Percentiles rank a stretch among this genome's conserved stretches.
These are phyloP conservation scores for Penicillium sp. DNA, from an alignment of 2,329 filamentous ascomycete genomes.

Conservation along the genomic window DNA sequence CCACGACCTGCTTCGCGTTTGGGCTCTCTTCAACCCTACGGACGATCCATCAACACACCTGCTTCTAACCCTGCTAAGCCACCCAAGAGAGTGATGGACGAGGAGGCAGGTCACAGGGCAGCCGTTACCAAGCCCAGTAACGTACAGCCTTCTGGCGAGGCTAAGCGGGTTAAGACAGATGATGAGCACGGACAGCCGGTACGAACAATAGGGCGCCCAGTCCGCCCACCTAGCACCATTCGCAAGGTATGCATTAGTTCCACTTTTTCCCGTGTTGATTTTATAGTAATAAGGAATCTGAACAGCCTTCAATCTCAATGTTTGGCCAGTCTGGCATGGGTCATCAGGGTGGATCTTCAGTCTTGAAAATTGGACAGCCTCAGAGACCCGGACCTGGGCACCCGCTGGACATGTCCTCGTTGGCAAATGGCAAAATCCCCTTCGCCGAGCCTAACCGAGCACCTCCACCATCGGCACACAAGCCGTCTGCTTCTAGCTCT, in stretches of 20 bases:
- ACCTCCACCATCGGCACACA: slow-evolving; percentile 51
- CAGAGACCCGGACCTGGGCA: slow-evolving; percentile 57
- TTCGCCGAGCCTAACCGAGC: slow-evolving; percentile 72
- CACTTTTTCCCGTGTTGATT: background rate
- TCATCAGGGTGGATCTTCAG: slow-evolving; percentile 31
- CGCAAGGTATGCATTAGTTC: slow-evolving; percentile 59
- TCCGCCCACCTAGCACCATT: slow-evolving; percentile 70
- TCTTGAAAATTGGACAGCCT: slow-evolving; percentile 52
- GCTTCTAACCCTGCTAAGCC: slow-evolving; percentile 68
- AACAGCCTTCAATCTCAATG: slow-evolving; percentile 46
- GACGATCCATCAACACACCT: slow-evolving; percentile 62
- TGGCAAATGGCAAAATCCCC: slow-evolving; percentile 83
- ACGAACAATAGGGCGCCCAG: slow-evolving; percentile 76
- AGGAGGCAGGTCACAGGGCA: slow-evolving; percentile 52
- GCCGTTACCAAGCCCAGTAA: slow-evolving; percentile 39
- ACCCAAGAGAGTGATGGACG: slow-evolving; percentile 71
- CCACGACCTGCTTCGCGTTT: slow-evolving; percentile 52
- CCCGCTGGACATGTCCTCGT: slow-evolving; percentile 80
- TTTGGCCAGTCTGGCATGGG: slow-evolving; percentile 39
- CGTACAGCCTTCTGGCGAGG: slow-evolving; percentile 67
- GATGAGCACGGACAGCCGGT: slow-evolving; percentile 65
- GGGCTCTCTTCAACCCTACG: slow-evolving; percentile 53
- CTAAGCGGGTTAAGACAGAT: slow-evolving; percentile 78
- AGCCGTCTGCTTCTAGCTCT: slow-evolving; percentile 64
- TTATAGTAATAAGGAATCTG: background rate